Evolutionary conservation across 169 alveolate species (phyloP).

Genomic region (Plasmodium coatneyi): DNA sequence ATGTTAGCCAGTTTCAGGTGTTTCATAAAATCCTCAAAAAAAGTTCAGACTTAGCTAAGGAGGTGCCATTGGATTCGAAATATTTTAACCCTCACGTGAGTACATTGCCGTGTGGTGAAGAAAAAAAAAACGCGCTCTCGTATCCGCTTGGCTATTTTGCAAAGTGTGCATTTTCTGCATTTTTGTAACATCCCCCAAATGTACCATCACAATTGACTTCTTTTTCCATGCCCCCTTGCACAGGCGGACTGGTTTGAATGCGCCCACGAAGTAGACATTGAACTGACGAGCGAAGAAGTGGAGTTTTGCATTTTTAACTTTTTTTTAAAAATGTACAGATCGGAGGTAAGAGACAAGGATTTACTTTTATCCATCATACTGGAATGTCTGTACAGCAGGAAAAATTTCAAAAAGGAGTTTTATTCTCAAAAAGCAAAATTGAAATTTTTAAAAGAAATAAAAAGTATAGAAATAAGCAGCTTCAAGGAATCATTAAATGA

Average conservation of each 20-base stretch:
- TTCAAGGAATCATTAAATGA: slow-evolving; percentile 69
- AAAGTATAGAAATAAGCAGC: slow-evolving; percentile 49
- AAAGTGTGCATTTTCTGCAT: not conserved
- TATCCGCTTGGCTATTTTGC: not conserved
- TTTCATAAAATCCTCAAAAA: slow-evolving; percentile 64
- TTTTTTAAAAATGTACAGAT: slow-evolving; percentile 68
- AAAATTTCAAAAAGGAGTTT: slow-evolving; percentile 42
- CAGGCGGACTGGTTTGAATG: slow-evolving; percentile 76
- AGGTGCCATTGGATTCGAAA: slow-evolving; percentile 45
- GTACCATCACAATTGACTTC: not conserved
- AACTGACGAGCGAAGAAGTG: slow-evolving; percentile 34
- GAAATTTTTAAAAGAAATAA: slow-evolving; percentile 69
- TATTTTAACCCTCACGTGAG: slow-evolving; percentile 69
- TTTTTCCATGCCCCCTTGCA: not conserved
- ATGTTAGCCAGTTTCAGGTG: slow-evolving; percentile 6
- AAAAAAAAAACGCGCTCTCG: not conserved
- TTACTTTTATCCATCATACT: slow-evolving; percentile 31
- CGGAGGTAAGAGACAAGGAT: slow-evolving; percentile 57
- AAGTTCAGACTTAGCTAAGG: slow-evolving; percentile 38
- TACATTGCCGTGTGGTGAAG: not conserved
- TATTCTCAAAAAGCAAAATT: slow-evolving; percentile 16
- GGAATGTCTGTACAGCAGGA: slow-evolving; percentile 49
- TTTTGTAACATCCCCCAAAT: not conserved
- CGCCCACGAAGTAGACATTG: slow-evolving; percentile 51
- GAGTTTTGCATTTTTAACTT: slow-evolving; percentile 61